Base-by-base conservation (phyloP, 179 eudicot species). In the Spergularia azorica region DNA sequence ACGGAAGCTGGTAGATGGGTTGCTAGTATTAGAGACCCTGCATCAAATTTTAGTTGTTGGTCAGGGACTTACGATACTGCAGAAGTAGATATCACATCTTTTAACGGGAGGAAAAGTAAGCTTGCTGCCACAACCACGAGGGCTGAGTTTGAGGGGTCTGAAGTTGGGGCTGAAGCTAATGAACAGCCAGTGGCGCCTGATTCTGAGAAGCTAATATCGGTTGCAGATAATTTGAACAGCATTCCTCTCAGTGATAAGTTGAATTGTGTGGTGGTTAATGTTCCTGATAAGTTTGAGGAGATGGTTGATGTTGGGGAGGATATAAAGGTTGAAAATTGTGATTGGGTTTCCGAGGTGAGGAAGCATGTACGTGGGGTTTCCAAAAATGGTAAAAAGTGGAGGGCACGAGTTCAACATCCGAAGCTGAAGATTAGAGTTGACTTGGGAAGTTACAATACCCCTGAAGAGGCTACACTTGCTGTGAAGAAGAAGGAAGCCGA, bases 391-490 rank as follows among this genome's bases (percentile, higher is more conserved):
- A 39, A 41, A 36, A 56, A 9, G 32, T 71, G 75, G 75, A n/a
- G 21, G 52, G 75, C 75, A 2, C 54, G 54, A 39, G 6, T 41
- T 18, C 10, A 11, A 2, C 16, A 71, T 54, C 75, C 75, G 36
- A 57, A 39, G 15, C 38, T 39, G 10, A 71, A 17, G 10, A 0
- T 5, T n/a, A 3, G n/a, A 9, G 36, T 71, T 71, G 0, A 4
- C 16, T 38, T 71, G 54, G 75, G 75, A 6, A 9, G 0, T 56
- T 56, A 36, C 54, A 57, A 9, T 39, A 57, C 36, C 15, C 64
- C 54, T 16, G 75, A 71, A 59, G 65, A 71, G 54, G 75, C 75
- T 57, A 63, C 52, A 58, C 63, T 57, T 56, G 75, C 20, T 71
- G 51, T 71, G n/a, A 10, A 16, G 3, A 71, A 41, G 54, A 71